Conservation (phyloP, 805 yeast genomes). For the Ascoidea rubescens region DNA sequence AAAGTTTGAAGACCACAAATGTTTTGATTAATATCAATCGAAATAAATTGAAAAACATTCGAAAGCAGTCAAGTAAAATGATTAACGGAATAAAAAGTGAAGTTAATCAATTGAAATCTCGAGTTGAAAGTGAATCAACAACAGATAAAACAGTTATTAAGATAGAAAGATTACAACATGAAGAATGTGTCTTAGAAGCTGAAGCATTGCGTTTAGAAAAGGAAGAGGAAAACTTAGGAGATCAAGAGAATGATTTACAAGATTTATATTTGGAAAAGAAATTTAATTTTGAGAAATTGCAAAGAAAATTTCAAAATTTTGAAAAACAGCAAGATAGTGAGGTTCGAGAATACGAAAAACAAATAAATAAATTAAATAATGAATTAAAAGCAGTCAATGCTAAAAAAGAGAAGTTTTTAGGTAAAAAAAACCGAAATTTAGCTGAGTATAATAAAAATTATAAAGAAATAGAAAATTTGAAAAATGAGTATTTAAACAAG, state of each 20-base stretch:
- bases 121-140: conserved; percentile 3
- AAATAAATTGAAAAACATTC: conserved; percentile 12
- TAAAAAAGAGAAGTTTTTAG: conserved; percentile 20
- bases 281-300: conserved; percentile 22
- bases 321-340: conserved; percentile 17
- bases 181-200: not conserved
- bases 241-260: conserved; percentile 22
- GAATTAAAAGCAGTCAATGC: conserved; percentile 18
- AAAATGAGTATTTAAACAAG: conserved; percentile 7
- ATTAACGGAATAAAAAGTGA: conserved; percentile 14
- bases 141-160: conserved; percentile 12
- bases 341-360: conserved; percentile 13
- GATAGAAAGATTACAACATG: conserved; percentile 13
- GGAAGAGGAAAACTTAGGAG: conserved; percentile 13
- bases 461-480: conserved; percentile 11
- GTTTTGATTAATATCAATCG: not conserved
- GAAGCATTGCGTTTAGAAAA: conserved; percentile 9
- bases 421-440: conserved; percentile 18
- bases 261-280: conserved; percentile 24
- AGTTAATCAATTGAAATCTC: conserved; percentile 11
- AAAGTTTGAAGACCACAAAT: not conserved
- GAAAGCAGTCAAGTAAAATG: conserved; percentile 7
- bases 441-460: conserved; percentile 10
- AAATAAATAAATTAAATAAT: conserved; percentile 14
- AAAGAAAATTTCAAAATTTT: conserved; percentile 19